phyloP scores from a whole-genome alignment of 805 yeast genomes.

The Komagataella pastoris region DNA sequence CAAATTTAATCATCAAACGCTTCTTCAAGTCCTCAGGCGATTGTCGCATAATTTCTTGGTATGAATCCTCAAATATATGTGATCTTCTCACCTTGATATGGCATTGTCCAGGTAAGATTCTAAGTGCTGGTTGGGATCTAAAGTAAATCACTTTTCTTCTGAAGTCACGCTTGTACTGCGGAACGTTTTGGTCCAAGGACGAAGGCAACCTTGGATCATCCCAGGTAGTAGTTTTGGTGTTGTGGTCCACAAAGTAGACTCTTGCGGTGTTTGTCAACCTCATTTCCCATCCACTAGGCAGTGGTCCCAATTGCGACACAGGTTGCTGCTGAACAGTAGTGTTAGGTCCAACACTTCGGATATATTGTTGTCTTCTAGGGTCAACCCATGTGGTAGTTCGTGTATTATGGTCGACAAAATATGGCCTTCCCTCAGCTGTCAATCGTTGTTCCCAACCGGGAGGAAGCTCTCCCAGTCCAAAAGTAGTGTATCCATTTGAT shows the following conservation, averaged over 20 bases:
- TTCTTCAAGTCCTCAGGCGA: slow-evolving; percentile 97
- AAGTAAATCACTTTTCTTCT: slow-evolving; percentile 94
- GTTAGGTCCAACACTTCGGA: slow-evolving; percentile 83
- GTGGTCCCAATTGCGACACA: slow-evolving; percentile 92
- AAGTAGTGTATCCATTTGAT: slow-evolving; percentile 79
- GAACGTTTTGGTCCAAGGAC: slow-evolving; percentile 93
- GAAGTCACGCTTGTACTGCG: slow-evolving; percentile 98
- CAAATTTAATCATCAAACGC: slow-evolving; percentile 94
- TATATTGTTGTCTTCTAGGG: slow-evolving; percentile 97
- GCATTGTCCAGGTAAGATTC: slow-evolving; percentile 97
- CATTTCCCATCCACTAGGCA: slow-evolving; percentile 99
- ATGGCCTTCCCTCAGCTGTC: slow-evolving; percentile 97
- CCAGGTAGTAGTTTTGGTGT: slow-evolving; percentile 99
- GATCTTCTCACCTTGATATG: slow-evolving; percentile 96
- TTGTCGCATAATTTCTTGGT: slow-evolving; percentile 97
- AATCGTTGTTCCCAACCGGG: slow-evolving; percentile 98
- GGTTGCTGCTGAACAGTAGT: slow-evolving; percentile 97
- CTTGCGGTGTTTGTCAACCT: slow-evolving; percentile 97
- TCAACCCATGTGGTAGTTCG: slow-evolving; percentile 99
- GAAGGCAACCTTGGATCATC: slow-evolving; percentile 98
- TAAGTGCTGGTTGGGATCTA: slow-evolving; percentile 94
- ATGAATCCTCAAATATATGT: slow-evolving; percentile 93
- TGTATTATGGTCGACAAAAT: slow-evolving; percentile 98
- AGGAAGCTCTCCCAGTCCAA: slow-evolving; percentile 94
- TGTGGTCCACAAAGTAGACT: slow-evolving; percentile 97